Conservation (phyloP, 805 yeast genomes). For the Candida schatavii region DNA sequence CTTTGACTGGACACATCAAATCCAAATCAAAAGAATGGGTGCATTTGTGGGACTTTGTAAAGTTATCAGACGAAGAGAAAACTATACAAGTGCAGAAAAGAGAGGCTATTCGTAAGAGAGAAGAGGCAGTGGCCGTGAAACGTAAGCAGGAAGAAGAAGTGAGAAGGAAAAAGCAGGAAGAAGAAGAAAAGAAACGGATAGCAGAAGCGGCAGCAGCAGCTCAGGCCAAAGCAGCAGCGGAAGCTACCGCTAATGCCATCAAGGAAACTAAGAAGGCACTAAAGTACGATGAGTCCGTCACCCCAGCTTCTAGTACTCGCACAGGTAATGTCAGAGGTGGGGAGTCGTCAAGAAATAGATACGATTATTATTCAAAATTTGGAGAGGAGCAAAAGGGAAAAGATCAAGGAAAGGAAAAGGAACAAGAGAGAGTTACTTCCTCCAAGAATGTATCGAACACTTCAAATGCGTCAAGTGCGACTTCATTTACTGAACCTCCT, state of each 20-base stretch:
- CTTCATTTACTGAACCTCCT: too few species aligned
- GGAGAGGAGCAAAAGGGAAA: slow-evolving; percentile 8
- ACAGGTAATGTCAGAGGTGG: slow-evolving; percentile 8
- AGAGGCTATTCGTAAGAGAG: slow-evolving; percentile 15
- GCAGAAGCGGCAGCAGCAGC: slow-evolving; percentile 2
- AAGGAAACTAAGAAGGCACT: slow-evolving; percentile 8
- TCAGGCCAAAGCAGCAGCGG: slow-evolving; percentile 6
- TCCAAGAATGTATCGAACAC: not conserved
- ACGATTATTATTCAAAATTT: slow-evolving; percentile 29
- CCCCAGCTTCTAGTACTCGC: slow-evolving; percentile 9
- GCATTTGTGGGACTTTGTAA: slow-evolving; percentile 55
- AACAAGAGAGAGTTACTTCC: too few species aligned
- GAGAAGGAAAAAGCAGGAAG: slow-evolving; percentile 9
- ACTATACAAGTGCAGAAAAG: slow-evolving; percentile 22
- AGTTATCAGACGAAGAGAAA: slow-evolving; percentile 44
- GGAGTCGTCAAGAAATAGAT: slow-evolving; percentile 17
- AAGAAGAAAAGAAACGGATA: slow-evolving; percentile 8
- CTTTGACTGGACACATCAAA: slow-evolving; percentile 62
- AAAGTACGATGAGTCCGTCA: slow-evolving; percentile 18
- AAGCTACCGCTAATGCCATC: slow-evolving; percentile 9
- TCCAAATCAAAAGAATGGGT: slow-evolving; percentile 53
- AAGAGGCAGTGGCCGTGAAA: slow-evolving; percentile 9
- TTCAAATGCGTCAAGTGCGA: not conserved
- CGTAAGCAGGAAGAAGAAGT: not conserved
- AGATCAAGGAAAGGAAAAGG: not conserved